Base-by-base conservation (phyloP, 805 yeast species). In the Teunomyces cretensis region DNA sequence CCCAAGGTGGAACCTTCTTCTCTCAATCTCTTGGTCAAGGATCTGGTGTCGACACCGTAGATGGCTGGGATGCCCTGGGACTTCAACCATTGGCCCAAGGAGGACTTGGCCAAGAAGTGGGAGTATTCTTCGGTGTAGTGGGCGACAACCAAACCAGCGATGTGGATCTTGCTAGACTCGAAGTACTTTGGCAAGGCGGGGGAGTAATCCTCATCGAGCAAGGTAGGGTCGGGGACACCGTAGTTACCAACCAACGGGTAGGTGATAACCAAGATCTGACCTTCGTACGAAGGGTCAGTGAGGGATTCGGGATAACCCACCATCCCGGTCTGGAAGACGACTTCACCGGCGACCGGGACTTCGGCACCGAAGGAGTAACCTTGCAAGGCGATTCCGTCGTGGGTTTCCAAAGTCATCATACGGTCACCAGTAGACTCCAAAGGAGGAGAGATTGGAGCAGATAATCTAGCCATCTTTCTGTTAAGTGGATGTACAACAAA, bases 301-400 rank as follows among this genome's bases (percentile, higher is more conserved):
- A 94, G 81, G 43, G 97, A 84, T 71, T 94, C 99, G 33, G 98
- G 99, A 68, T 94, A 94, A 51, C 99, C 99, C 57, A 94, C 98
- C 97, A 94, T 91, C 76, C 99, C 98, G 52, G 99, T 94, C 72
- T 95, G 98, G 82, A 94, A 94, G 49, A 94, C 99, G 59, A 95
- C 81, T 74, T 94, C 99, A 79, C 99, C 99, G 46, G 98, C 95
- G 46, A 83, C 81, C 19, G 96, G 67, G 49, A 77, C 81, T 51
- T 84, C 84, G 45, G 98, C 96, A 77, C 99, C 99, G 61, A 94
- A 94, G 15, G 98, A 92, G 74, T 86, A 89, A 72, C 99, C 99
- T 71, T 89, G 94, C 57, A 92, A 78, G 47, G 84, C 80, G 52
- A 82, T 68, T 56, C 97, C 97, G 66, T 88, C 90, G 58, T 86